Evolutionary conservation across 352 stramenopile genomes (phyloP), one percentile per base, ranked within the genome.

Genomic region (Blastocystis sp.): DNA sequence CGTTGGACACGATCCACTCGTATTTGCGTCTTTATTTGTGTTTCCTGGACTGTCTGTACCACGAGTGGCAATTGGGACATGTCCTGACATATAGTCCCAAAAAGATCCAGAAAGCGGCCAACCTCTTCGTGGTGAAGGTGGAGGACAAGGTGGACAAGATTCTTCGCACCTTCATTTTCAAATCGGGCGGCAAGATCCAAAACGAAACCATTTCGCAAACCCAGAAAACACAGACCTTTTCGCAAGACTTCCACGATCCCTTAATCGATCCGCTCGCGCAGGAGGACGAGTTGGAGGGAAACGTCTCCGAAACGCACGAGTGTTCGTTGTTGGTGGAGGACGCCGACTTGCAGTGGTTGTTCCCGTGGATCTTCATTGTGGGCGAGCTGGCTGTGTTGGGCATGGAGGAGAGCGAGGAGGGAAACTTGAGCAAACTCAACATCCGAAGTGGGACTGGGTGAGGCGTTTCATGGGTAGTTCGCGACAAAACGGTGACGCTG

Each of bases 71-170:
- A 21, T 51, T 69, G 35, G 10, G 3, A 4, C 41, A n/a, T 50
- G 16, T 26, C 39, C n/a, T 29, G 24, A 59, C 55, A 24, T 69
- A 24, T 41, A 85, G 74, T 45, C 19, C 45, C 29, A 9, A 69
- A 12, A 85, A 51, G 26, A 85, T 85, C 33, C 74, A 85, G 55
- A 85, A 85, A 67, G 74, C 74, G 41, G 74, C 66, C n/a, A 85
- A 69, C 29, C 12, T 59, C 24, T 85, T 85, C 35, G 74, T 85
- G 24, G 12, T n/a, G 10, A 62, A 63, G 4, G 26, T 85, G 4
- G 74, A 85, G 16, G 24, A 26, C n/a, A 85, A 85, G 26, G 55
- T 63, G n/a, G 55, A 85, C 33, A 62, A 63, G 1, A 85, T 85
- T 69, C 74, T 85, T 41, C 45, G 74, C 37, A 59, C 55, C 0